A percentile compares a stretch with the other conserved stretches of the same genome.
phyloP scores from a whole-genome alignment of 257 asterid species.

The Nicotiana paniculata region DNA sequence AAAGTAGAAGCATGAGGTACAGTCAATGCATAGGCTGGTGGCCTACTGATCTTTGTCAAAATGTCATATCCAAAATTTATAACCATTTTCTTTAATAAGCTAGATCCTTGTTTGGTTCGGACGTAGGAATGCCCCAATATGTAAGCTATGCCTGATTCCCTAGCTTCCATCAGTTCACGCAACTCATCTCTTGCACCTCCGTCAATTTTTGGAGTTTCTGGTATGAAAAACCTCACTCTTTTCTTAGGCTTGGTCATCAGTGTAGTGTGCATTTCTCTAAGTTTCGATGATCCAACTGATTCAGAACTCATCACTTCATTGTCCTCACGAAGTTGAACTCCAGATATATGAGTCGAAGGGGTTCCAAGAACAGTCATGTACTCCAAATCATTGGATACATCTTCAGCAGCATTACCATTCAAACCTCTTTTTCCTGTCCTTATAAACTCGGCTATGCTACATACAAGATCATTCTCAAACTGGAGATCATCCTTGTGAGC shows the following conservation, averaged over 20 bases:
- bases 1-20: constrained; percentile 85
- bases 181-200: constrained; percentile 44
- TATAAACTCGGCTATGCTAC: constrained; percentile 76
- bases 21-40: constrained; percentile 48
- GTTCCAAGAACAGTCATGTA: constrained; percentile 68
- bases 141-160: constrained; percentile 81
- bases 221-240: constrained; percentile 59
- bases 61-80: constrained; percentile 71
- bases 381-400: constrained; percentile 13
- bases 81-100: constrained; percentile 53
- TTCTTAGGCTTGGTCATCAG: constrained; percentile 29
- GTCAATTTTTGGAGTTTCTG: constrained; percentile 52
- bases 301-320: constrained; percentile 7
- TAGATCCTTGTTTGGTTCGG: constrained; percentile 73
- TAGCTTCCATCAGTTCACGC: constrained; percentile 70
- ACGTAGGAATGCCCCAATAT: constrained; percentile 76
- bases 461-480: constrained; percentile 70
- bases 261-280: constrained; percentile 30
- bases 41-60: constrained; percentile 70
- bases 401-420: constrained; percentile 9
- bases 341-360: constrained; percentile 52
- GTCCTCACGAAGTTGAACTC: constrained; percentile 35
- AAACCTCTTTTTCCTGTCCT: constrained; percentile 29
- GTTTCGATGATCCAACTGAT: constrained; percentile 38
- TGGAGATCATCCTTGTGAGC: constrained; percentile 59